Percentiles rank a stretch among this genome's conserved stretches.
Conservation (phyloP, 2,329 filamentous ascomycete genomes). For the Aquanectria penicillioides region DNA sequence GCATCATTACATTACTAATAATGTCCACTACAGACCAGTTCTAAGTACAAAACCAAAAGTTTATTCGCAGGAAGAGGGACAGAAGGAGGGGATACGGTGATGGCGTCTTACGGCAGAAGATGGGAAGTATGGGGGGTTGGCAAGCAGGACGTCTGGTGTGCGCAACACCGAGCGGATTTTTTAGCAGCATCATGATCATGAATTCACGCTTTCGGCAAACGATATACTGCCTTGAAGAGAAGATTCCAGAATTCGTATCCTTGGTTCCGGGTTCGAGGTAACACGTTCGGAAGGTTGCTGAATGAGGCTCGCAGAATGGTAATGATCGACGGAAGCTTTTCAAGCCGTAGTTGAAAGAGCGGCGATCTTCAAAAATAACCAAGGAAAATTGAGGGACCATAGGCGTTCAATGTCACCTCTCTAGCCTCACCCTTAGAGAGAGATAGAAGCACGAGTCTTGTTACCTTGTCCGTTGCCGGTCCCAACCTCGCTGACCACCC, state of each 20-base stretch:
- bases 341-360: no score
- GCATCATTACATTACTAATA: conserved; percentile 24
- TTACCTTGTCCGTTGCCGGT: no score
- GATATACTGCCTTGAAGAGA: neutral
- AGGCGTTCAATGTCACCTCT: no score
- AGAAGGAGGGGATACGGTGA: conserved; percentile 3
- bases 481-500: no score
- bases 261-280: neutral
- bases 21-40: conserved; percentile 33
- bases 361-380: no score
- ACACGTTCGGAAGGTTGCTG: neutral
- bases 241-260: no score
- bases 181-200: conserved; percentile 40
- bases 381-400: no score
- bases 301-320: neutral
- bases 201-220: conserved; percentile 35
- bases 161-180: conserved; percentile 34
- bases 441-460: no score
- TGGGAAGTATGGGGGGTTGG: conserved; percentile 15
- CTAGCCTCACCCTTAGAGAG: no score
- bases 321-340: no score
- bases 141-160: conserved; percentile 15
- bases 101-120: conserved; percentile 5
- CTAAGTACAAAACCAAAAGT: conserved; percentile 20
- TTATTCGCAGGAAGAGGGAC: conserved; percentile 11